Base-by-base conservation (phyloP, 805 yeast genomes). In the Candida coleopterorum region DNA sequence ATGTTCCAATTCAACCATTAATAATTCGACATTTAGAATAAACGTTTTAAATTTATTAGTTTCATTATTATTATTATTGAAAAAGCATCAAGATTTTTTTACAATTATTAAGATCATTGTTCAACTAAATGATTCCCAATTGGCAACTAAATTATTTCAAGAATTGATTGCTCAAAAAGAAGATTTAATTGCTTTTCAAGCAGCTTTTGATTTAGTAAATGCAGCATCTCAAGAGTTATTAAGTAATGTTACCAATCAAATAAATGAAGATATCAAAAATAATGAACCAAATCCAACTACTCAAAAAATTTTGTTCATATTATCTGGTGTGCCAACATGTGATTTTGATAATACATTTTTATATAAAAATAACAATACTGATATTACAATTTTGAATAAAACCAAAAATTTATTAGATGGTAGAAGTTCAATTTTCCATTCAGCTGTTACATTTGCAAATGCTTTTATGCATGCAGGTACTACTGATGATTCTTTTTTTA, bases 401-500 rank as follows among this genome's bases (percentile, higher is more conserved):
- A 75, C 96, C 6, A 88, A 87, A 59, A 74, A 78, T 40, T 70
- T 76, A 8, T 70, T 93, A 46, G 98, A 93, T 56, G 95, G 95
- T 32, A 79, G 96, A 62, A 84, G 79, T 55, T 93, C 98, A 9
- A 77, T 93, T 46, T 89, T 85, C 74, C 98, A 93, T 64, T 82
- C 94, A 17, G 98, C 97, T 6, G 88, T 93, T 33, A 86, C 97
- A 32, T 88, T 93, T 56, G 81, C 93, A 38, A 90, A 88, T 54
- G 97, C 97, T 0, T 87, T 88, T 55, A 75, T 90, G 77, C 96
- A 89, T 59, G 85, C 93, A 25, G 98, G 97, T 40, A 93, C 98
- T 10, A 86, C 97, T 7, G 94, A 85, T 53, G 97, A 93, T 58
- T 78, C 88, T 0, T 93, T 93, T 53, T 84, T 90, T 63, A 75